Evolutionary conservation across 2,329 filamentous ascomycete genomes (phyloP).

Genomic region (Rhynchosporium graminicola): DNA sequence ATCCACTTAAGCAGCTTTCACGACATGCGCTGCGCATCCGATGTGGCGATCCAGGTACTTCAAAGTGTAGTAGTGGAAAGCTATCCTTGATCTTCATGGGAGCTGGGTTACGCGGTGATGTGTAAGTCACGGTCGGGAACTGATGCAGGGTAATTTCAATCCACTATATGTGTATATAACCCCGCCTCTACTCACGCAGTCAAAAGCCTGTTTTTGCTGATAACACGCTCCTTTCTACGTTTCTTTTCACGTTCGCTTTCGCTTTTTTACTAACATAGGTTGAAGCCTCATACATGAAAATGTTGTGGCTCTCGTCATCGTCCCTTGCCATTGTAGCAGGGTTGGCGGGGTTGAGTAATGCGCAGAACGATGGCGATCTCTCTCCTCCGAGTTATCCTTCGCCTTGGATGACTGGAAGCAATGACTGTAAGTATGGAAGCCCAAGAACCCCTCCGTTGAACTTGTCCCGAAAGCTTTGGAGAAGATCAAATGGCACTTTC

Average conservation of each 20-base stretch:
- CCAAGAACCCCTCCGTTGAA: no score
- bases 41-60: conserved; percentile 5
- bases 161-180: conserved; percentile 11
- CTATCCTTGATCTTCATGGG: conserved; percentile 7
- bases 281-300: conserved; percentile 15
- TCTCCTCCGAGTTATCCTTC: conserved; percentile 41
- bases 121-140: neutral
- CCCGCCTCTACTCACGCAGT: neutral
- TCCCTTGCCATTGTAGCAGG: conserved; percentile 26
- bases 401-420: conserved; percentile 40
- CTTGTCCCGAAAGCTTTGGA: no score
- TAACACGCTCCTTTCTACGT: neutral
- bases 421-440: conserved; percentile 45
- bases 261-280: neutral
- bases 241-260: neutral
- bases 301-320: conserved; percentile 29
- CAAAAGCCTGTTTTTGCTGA: no score
- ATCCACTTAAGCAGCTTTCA: conserved; percentile 6
- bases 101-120: neutral
- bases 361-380: conserved; percentile 31
- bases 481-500: no score
- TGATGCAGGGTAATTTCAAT: conserved; percentile 10
- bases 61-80: neutral
- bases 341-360: conserved; percentile 28
- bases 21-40: conserved; percentile 10